Evolutionary conservation across 805 yeast genomes (phyloP).

Genomic region (Yamadazyma nakazawae): DNA sequence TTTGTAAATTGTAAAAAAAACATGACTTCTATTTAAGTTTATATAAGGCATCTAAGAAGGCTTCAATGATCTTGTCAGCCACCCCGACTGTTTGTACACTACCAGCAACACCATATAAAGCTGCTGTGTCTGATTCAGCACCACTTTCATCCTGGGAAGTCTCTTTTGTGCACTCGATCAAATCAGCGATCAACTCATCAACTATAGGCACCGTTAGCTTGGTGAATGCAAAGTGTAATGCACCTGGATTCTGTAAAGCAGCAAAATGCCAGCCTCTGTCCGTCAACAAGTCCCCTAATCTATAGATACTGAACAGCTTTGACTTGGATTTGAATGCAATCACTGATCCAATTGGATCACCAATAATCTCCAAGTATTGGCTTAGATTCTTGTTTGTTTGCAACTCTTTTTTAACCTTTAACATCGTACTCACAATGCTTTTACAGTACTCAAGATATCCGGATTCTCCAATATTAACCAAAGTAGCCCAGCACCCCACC

Average conservation of each 20-base stretch:
- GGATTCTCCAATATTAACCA: slow-evolving; percentile 75
- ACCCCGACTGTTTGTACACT: slow-evolving; percentile 80
- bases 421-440: slow-evolving; percentile 65
- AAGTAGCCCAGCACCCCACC: slow-evolving; percentile 98
- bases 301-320: slow-evolving; percentile 61
- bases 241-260: slow-evolving; percentile 84
- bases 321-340: slow-evolving; percentile 63
- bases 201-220: slow-evolving; percentile 59
- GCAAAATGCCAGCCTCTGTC: slow-evolving; percentile 85
- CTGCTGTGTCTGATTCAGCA: slow-evolving; percentile 64
- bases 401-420: slow-evolving; percentile 48
- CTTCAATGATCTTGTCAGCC: slow-evolving; percentile 74
- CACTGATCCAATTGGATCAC: slow-evolving; percentile 84
- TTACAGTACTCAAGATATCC: slow-evolving; percentile 71
- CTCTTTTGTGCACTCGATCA: slow-evolving; percentile 40
- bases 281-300: slow-evolving; percentile 66
- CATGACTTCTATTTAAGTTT: slow-evolving; percentile 31
- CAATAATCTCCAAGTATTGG: slow-evolving; percentile 65
- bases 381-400: slow-evolving; percentile 40
- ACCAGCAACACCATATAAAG: slow-evolving; percentile 94
- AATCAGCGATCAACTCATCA: slow-evolving; percentile 54
- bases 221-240: slow-evolving; percentile 88
- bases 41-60: slow-evolving; percentile 79
- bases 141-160: slow-evolving; percentile 29
- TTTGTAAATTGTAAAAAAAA: not conserved